phyloP scores from a whole-genome alignment of 768 basidiomycete genomes.

The Mycena filopes region DNA sequence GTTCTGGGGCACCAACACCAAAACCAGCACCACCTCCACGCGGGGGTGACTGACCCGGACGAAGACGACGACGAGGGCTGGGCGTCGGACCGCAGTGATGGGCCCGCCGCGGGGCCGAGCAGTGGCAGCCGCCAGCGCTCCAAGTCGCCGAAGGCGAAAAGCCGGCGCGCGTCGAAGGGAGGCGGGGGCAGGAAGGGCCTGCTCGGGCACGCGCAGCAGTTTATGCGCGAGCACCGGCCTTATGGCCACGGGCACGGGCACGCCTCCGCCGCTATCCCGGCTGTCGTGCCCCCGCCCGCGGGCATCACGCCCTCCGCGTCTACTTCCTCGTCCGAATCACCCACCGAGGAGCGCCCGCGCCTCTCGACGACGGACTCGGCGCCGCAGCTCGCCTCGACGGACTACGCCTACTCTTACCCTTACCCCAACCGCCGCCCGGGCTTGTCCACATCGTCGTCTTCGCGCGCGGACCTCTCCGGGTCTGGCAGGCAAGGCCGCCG shows the following conservation, averaged over 20 bases:
- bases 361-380: too few species aligned
- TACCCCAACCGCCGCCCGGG: not conserved
- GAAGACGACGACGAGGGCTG: constrained; percentile 69
- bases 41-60: not conserved
- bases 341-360: not conserved
- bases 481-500: constrained; percentile 24
- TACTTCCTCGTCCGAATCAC: not conserved
- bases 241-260: constrained; percentile 7
- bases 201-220: constrained; percentile 25
- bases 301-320: not conserved
- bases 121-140: constrained; percentile 38
- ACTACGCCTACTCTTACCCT: constrained; percentile 33
- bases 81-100: constrained; percentile 65
- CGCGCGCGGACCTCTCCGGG: not conserved
- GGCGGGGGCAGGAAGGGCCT: constrained; percentile 26
- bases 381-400: constrained; percentile 10
- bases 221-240: constrained; percentile 23
- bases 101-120: constrained; percentile 25
- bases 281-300: too few species aligned
- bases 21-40: constrained; percentile 29
- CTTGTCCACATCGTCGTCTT: not conserved
- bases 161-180: constrained; percentile 26
- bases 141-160: constrained; percentile 40
- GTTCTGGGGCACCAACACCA: constrained; percentile 19
- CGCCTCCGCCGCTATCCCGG: not conserved